Percentiles rank a stretch among this genome's conserved stretches.
Evolutionary conservation across 495 filamentous ascomycete genomes (phyloP).

Genomic region (Pyrenula massariospora): DNA sequence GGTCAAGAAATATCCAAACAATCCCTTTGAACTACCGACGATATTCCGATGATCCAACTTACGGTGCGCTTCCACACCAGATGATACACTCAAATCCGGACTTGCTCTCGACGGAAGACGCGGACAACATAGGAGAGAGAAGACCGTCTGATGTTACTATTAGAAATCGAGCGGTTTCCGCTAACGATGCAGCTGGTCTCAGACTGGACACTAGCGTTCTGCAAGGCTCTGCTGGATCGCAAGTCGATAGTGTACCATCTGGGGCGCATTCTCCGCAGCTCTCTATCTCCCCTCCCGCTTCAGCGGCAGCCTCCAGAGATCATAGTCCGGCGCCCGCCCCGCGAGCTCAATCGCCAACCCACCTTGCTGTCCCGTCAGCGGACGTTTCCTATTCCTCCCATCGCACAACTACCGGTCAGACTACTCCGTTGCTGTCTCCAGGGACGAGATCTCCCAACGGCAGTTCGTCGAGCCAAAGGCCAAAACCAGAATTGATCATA

Average conservation of each 20-base stretch:
- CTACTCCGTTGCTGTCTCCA: not conserved
- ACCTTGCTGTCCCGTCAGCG: not conserved
- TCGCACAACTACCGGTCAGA: conserved; percentile 6
- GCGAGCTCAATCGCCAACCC: not conserved
- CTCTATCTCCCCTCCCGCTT: conserved; percentile 5
- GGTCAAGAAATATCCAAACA: conserved; percentile 59
- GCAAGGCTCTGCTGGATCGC: not conserved
- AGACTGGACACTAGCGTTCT: conserved; percentile 24
- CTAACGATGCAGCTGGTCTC: conserved; percentile 44
- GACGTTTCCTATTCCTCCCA: conserved; percentile 1
- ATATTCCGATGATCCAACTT: conserved; percentile 57
- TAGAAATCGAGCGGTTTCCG: conserved; percentile 50
- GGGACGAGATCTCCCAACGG: not conserved
- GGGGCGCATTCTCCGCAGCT: conserved; percentile 1
- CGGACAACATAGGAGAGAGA: not conserved
- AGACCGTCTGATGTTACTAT: conserved; percentile 4
- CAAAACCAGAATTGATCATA: not conserved
- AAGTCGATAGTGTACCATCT: not conserved
- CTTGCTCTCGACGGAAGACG: conserved; percentile 9
- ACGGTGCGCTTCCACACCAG: conserved; percentile 25
- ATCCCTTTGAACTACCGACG: conserved; percentile 55
- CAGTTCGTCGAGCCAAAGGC: not conserved
- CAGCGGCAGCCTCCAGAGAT: not conserved
- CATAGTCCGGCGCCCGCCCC: not conserved
- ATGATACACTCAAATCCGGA: conserved; percentile 37